Conservation (phyloP, 78 protist genomes). For the Anaeramoeba ignava region DNA sequence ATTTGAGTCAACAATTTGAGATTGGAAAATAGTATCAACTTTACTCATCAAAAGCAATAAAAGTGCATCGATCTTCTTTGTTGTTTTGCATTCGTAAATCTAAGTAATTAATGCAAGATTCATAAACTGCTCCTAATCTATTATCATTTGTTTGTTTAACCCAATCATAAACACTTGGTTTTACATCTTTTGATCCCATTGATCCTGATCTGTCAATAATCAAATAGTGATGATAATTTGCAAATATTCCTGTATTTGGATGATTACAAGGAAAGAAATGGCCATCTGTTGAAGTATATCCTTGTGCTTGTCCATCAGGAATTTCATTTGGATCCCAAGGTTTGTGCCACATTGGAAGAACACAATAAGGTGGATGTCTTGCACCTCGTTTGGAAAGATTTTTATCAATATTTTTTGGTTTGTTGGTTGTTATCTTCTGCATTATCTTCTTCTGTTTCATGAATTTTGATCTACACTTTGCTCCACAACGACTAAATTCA, state of each 20-base stretch:
- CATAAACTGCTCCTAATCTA: neutral
- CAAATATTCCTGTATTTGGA: neutral
- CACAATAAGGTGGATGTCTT: no score
- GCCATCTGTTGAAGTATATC: neutral
- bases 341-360: neutral
- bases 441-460: neutral
- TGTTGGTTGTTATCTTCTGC: neutral
- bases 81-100: neutral
- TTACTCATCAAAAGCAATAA: neutral
- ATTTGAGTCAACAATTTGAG: neutral
- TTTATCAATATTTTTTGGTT: neutral
- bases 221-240: neutral
- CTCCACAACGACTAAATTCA: neutral
- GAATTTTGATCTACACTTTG: neutral
- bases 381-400: no score
- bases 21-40: neutral
- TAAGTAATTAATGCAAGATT: neutral
- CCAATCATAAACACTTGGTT: conserved; percentile 1
- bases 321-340: neutral
- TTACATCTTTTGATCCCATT: neutral
- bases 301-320: neutral
- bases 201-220: neutral
- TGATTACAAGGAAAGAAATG: neutral
- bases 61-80: neutral
- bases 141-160: neutral